Evolutionary conservation across 2,329 filamentous ascomycete genomes (phyloP).

Genomic region (Venturia effusa): DNA sequence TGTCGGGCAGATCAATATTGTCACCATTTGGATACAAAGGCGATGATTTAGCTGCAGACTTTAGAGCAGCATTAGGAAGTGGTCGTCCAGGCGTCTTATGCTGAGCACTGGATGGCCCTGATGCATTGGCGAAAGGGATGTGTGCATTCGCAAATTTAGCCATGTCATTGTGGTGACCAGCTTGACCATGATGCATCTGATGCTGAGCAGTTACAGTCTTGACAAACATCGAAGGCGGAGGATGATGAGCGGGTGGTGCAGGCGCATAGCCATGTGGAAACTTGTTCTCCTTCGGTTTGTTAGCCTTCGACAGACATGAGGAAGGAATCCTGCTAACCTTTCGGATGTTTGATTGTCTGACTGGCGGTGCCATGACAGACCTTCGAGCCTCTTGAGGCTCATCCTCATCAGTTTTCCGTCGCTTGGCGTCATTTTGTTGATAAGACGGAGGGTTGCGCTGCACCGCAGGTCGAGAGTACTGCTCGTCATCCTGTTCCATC

Average conservation of each 20-base stretch:
- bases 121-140: slow-evolving; percentile 69
- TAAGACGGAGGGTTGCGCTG: slow-evolving; percentile 39
- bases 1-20: slow-evolving; percentile 83
- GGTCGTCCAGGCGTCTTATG: slow-evolving; percentile 59
- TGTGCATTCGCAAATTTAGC: slow-evolving; percentile 79
- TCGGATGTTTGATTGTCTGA: slow-evolving; percentile 64
- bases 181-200: slow-evolving; percentile 48
- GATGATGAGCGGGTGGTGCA: slow-evolving; percentile 39
- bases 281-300: slow-evolving; percentile 48
- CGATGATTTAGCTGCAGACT: slow-evolving; percentile 57
- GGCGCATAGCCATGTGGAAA: slow-evolving; percentile 52
- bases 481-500: slow-evolving; percentile 49
- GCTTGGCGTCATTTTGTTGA: slow-evolving; percentile 65
- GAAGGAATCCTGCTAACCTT: slow-evolving; percentile 46
- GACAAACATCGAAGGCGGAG: slow-evolving; percentile 47
- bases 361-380: slow-evolving; percentile 69
- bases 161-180: slow-evolving; percentile 62
- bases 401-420: slow-evolving; percentile 63
- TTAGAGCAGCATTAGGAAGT: slow-evolving; percentile 16
- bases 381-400: slow-evolving; percentile 49
- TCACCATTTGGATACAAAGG: slow-evolving; percentile 85
- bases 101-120: slow-evolving; percentile 12
- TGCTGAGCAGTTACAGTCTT: slow-evolving; percentile 56
- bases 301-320: slow-evolving; percentile 23
- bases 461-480: slow-evolving; percentile 41